phyloP scores from a whole-genome alignment of 1,139 yeast genomes.

The Debaryomyces sp. region DNA sequence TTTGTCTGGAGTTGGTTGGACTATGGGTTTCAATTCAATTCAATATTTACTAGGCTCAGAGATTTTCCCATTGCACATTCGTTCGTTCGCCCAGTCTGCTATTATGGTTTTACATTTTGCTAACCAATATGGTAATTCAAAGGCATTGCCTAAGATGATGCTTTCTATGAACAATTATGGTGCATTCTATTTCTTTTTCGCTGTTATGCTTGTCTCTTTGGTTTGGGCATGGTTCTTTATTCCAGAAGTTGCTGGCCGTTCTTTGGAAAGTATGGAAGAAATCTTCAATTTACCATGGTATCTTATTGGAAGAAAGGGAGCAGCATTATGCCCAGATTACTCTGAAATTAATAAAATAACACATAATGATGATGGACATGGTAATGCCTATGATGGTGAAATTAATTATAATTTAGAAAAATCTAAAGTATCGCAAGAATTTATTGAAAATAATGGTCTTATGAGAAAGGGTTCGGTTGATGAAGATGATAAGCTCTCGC shows the following conservation, averaged over 20 bases:
- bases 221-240: conserved; percentile 55
- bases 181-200: conserved; percentile 57
- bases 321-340: conserved; percentile 54
- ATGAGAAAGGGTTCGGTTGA: not conserved
- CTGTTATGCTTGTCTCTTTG: conserved; percentile 42
- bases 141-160: conserved; percentile 58
- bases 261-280: conserved; percentile 60
- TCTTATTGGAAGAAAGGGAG: conserved; percentile 55
- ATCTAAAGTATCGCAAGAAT: conserved; percentile 12
- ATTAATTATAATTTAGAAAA: conserved; percentile 21
- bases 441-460: conserved; percentile 8
- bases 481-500: not conserved
- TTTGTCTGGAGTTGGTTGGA: conserved; percentile 62
- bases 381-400: conserved; percentile 25
- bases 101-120: conserved; percentile 62
- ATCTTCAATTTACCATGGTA: conserved; percentile 63
- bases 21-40: conserved; percentile 61
- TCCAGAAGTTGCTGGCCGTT: conserved; percentile 56
- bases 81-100: conserved; percentile 56
- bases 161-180: conserved; percentile 52
- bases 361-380: conserved; percentile 13
- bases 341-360: conserved; percentile 44
- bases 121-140: conserved; percentile 62
- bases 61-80: conserved; percentile 56
- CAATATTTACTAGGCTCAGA: conserved; percentile 64